Evolutionary conservation across 371 early-diverging fungal genomes (phyloP).

Genomic region (Zychaea mexicana): DNA sequence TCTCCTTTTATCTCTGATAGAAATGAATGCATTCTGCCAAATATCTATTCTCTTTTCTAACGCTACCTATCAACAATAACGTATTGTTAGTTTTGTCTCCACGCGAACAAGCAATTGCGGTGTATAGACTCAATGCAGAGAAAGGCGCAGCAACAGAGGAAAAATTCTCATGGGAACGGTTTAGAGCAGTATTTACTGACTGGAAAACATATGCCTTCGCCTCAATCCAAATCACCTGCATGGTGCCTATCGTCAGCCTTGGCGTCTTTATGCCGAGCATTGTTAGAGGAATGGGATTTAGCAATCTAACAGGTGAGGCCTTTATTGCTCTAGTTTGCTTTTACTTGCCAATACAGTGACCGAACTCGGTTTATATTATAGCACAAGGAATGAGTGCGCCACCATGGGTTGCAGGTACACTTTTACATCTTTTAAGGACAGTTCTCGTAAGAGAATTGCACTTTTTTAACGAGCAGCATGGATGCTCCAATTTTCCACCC

Average conservation of each 20-base stretch:
- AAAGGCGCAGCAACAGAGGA: conserved; percentile 62
- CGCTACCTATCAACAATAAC: too few relatives aligned
- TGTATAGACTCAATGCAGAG: conserved; percentile 57
- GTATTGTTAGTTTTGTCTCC: conserved; percentile 47
- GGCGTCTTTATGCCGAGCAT: conserved; percentile 74
- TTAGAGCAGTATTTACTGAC: conserved; percentile 55
- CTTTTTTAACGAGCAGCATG: too few relatives aligned
- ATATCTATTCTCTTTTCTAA: too few relatives aligned
- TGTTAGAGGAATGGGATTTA: conserved; percentile 67
- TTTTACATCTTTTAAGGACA: too few relatives aligned
- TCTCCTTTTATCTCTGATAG: too few relatives aligned
- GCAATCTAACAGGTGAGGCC: conserved; percentile 15
- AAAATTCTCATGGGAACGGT: conserved; percentile 61
- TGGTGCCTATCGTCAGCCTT: conserved; percentile 60
- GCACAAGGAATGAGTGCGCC: conserved; percentile 48
- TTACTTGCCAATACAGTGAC: neutral
- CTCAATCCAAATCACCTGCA: conserved; percentile 49
- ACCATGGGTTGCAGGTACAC: conserved; percentile 13
- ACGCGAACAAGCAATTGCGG: conserved; percentile 56
- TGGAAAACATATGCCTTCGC: conserved; percentile 59
- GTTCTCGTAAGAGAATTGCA: too few relatives aligned
- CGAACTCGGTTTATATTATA: neutral
- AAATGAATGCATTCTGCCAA: too few relatives aligned
- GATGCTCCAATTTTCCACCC: neutral
- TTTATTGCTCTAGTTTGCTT: neutral